Percentiles rank a stretch among this genome's conserved stretches.
Conservation (phyloP, 208 protist genomes). For the Trypanosoma melophagium region DNA sequence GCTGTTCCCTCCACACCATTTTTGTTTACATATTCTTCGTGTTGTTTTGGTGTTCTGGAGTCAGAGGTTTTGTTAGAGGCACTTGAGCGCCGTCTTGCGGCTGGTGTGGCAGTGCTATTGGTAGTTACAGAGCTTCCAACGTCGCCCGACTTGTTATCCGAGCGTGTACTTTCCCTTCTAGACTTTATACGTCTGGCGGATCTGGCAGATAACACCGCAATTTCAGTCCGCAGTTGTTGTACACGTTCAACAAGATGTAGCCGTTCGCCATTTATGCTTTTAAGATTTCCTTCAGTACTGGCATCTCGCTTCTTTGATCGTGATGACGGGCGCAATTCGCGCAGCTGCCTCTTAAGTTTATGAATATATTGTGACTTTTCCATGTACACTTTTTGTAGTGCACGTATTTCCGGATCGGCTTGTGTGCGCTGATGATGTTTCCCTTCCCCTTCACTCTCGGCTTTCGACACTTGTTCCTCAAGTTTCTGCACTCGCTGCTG, state of each 20-base stretch:
- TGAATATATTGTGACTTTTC: slow-evolving; percentile 37
- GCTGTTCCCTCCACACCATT: too few species aligned
- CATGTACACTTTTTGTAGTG: slow-evolving; percentile 37
- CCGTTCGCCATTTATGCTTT: slow-evolving; percentile 36
- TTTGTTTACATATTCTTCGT: too few species aligned
- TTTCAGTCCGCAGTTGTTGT: slow-evolving; percentile 38
- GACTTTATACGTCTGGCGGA: too few species aligned
- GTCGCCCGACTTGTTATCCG: too few species aligned
- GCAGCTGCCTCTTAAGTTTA: slow-evolving; percentile 36
- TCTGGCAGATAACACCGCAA: slow-evolving; percentile 11
- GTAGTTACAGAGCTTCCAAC: neutral
- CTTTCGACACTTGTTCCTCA: slow-evolving; percentile 27
- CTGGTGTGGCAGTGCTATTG: neutral
- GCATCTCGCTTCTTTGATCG: too few species aligned
- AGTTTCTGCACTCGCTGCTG: slow-evolving; percentile 42
- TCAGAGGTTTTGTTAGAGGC: neutral
- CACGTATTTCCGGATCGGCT: slow-evolving; percentile 14
- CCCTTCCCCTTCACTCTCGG: slow-evolving; percentile 25
- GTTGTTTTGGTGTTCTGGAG: too few species aligned
- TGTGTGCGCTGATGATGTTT: neutral
- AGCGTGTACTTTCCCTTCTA: too few species aligned
- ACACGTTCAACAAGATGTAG: slow-evolving; percentile 54
- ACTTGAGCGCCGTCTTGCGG: neutral
- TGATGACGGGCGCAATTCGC: slow-evolving; percentile 9
- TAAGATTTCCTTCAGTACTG: neutral